These are phyloP conservation scores for Cicer arietinum DNA, from an alignment of 306 rosid species.

Conservation along the genomic window DNA sequence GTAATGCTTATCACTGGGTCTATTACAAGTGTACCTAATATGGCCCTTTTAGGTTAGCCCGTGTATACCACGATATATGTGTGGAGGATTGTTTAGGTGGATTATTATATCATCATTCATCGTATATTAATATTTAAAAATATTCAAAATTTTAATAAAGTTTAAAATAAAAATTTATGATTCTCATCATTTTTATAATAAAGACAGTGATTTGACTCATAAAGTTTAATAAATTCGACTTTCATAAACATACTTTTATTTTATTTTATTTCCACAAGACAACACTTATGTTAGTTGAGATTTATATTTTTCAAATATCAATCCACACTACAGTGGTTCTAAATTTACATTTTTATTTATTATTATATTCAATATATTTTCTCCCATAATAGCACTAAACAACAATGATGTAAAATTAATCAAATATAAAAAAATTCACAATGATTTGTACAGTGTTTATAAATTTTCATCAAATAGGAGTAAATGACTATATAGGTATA, in stretches of 20 bases:
- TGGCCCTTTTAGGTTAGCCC: constrained; percentile 58
- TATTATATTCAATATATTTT: neutral
- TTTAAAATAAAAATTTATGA: no score
- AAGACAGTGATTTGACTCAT: no score
- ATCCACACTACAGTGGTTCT: constrained; percentile 38
- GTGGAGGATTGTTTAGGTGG: neutral
- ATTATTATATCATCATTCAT: no score
- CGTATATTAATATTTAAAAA: no score
- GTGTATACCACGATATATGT: constrained; percentile 40
- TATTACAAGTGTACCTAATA: constrained; percentile 53
- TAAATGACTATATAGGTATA: neutral
- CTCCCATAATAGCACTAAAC: neutral
- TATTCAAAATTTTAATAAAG: no score
- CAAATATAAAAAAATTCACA: neutral
- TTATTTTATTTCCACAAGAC: no score
- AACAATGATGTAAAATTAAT: neutral
- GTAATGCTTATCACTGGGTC: constrained; percentile 49
- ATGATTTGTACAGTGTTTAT: neutral
- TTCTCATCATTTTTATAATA: no score
- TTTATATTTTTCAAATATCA: no score
- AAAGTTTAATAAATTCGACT: no score
- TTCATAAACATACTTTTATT: no score
- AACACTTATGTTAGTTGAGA: no score
- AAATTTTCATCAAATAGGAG: neutral
- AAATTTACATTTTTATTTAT: neutral